These are phyloP conservation scores for Trametes cingulata DNA, from an alignment of 768 basidiomycete genomes.

Conservation along the genomic window DNA sequence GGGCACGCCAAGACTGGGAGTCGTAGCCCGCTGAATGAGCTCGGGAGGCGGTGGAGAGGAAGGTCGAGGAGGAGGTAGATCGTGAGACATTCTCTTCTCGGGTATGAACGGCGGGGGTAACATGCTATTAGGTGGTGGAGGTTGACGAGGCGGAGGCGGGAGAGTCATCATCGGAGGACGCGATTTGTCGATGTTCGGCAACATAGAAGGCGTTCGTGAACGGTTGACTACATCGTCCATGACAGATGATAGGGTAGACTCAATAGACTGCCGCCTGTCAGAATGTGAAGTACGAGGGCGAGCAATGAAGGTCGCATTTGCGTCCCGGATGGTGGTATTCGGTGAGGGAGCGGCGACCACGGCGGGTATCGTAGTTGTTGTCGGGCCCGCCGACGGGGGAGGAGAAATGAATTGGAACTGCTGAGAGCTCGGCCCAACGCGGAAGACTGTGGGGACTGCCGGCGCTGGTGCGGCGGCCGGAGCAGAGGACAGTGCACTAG, in stretches of 20 bases:
- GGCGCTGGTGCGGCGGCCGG: conserved; percentile 30
- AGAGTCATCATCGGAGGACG: conserved; percentile 84
- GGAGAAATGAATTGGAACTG: conserved; percentile 67
- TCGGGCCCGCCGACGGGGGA: conserved; percentile 43
- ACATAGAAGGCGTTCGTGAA: conserved; percentile 63
- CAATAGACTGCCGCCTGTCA: conserved; percentile 71
- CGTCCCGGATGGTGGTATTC: conserved; percentile 50
- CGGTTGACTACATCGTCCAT: conserved; percentile 50
- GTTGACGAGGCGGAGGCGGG: conserved; percentile 72
- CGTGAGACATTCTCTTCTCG: conserved; percentile 58
- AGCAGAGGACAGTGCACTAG: conserved; percentile 23
- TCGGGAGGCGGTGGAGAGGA: conserved; percentile 92
- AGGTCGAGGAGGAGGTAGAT: conserved; percentile 80
- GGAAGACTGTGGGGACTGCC: conserved; percentile 46
- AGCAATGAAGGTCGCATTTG: conserved; percentile 47
- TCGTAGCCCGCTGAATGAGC: conserved; percentile 89
- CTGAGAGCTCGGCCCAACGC: conserved; percentile 59
- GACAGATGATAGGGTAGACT: conserved; percentile 61
- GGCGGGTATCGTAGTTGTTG: conserved; percentile 32
- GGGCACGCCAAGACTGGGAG: conserved; percentile 75
- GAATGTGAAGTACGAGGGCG: conserved; percentile 54
- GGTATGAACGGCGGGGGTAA: conserved; percentile 77
- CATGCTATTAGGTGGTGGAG: conserved; percentile 75
- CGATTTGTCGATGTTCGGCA: conserved; percentile 67
- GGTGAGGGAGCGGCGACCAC: conserved; percentile 43